Evolutionary conservation across 345 rosid species (phyloP), one percentile per base, ranked within the genome.

Genomic region (Draba incana): DNA sequence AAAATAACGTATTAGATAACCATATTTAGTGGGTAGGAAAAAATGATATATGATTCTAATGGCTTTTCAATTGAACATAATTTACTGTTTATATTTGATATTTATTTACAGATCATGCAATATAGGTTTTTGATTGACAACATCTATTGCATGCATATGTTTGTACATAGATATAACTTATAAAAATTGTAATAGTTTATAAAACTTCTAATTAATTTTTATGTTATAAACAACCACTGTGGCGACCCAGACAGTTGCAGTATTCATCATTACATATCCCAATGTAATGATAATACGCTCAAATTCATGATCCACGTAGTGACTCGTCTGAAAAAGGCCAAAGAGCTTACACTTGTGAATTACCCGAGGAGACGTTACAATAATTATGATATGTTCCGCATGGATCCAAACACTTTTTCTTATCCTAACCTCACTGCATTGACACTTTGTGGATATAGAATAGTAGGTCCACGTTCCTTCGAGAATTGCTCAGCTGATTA

Each of bases 221-320:
- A 33, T 64, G 39, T 24, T 46, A 3, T 68, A 27, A 2, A n/a
- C 45, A 55, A 59, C 30, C 74, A 70, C 24, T 1, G 11, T 61
- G 68, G 47, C 3, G 27, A 1, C 14, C 38, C 61, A n/a, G 68
- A 70, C 13, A 70, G 61, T 28, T 43, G 68, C 75, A 51, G 7
- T 2, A 52, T 70, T 9, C 20, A 56, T 6, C 20, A 24, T 27
- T 0, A 2, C 28, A 0, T 5, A 43, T 10, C 8, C 3, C 62
- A 51, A 8, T 42, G 54, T 31, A 3, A 5, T 13, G 30, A 53
- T 62, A 63, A 49, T 14, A 54, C 63, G 11, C 56, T 71, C 15
- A 43, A 20, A 15, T 45, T 31, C 2, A 54, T 48, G 75, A 37
- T 62, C 56, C 12, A 37, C 6, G 45, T 64, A 54, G 41, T 15